These are phyloP conservation scores for Trichoderma cornu-damae DNA, from an alignment of 2,329 filamentous ascomycete species.

Conservation along the genomic window DNA sequence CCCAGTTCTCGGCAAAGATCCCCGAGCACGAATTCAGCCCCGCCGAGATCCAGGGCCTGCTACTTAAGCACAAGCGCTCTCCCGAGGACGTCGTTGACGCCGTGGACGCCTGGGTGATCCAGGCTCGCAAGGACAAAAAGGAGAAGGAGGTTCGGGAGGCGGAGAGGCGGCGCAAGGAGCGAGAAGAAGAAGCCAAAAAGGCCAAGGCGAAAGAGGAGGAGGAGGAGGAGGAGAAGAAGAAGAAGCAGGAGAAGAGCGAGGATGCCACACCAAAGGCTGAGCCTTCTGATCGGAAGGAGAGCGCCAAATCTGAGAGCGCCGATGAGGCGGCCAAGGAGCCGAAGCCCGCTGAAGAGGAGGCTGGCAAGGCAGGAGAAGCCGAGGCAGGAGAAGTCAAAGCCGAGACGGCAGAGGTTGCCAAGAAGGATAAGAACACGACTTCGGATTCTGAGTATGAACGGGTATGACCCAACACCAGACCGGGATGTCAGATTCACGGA, in stretches of 20 bases:
- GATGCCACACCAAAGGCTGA: slow-evolving; percentile 21
- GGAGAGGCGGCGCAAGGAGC: slow-evolving; percentile 37
- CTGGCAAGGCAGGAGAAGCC: not conserved
- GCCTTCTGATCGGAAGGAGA: slow-evolving; percentile 23
- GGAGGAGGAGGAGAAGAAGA: too few relatives aligned
- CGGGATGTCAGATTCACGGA: not conserved
- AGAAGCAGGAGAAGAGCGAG: slow-evolving; percentile 27
- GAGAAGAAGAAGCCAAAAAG: slow-evolving; percentile 31
- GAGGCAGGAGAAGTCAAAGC: slow-evolving; percentile 13
- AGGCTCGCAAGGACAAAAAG: slow-evolving; percentile 46
- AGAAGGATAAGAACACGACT: slow-evolving; percentile 25
- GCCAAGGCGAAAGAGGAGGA: slow-evolving; percentile 30
- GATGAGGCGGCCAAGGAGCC: slow-evolving; percentile 2
- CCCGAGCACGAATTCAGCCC: slow-evolving; percentile 54
- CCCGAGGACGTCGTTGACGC: slow-evolving; percentile 45
- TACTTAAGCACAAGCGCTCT: slow-evolving; percentile 52
- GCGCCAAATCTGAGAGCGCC: not conserved
- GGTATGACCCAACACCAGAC: not conserved
- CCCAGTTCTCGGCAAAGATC: slow-evolving; percentile 46
- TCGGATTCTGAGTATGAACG: slow-evolving; percentile 35
- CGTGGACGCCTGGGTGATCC: slow-evolving; percentile 45
- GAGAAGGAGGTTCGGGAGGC: slow-evolving; percentile 41
- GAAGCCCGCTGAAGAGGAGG: not conserved
- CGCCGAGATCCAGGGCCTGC: slow-evolving; percentile 55
- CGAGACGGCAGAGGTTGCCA: slow-evolving; percentile 4